Evolutionary conservation across 2,329 filamentous ascomycete genomes (phyloP), one percentile per base, ranked within the genome.

Genomic region (Ambrosiella beaveri): DNA sequence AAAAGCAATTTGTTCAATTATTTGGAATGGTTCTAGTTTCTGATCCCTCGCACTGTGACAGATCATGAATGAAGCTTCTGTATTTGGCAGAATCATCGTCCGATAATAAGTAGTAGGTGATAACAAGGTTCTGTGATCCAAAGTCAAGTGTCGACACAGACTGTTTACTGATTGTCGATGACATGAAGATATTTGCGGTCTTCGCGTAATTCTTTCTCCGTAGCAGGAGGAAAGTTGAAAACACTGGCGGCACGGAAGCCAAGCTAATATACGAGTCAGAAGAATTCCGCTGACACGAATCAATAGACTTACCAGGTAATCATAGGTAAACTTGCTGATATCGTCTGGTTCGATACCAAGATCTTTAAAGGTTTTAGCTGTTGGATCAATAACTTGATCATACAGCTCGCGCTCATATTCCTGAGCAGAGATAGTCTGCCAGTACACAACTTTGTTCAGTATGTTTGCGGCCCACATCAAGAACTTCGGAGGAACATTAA

Each of bases 141-240:
- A 53, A 35, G 38, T 40, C 12, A 9, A 39, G 17, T 7, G 38
- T 53, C 36, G n/a, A 53, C 13, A 35, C 37, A 51, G 57, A 58
- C 65, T 60, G 61, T 71, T 73, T 83, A 93, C 77, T 89, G 81
- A 70, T 93, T 85, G 69, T 95, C 88, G 68, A 88, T 75, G 62
- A 98, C 90, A 71, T 98, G 93, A 70, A 97, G 75, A 71, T 95
- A 98, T 77, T 96, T 93, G 80, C 84, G 93, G 73, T 97, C 90
- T 71, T 97, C 90, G 66, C 80, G 79, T 79, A 84, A 93, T 78
- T 98, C 93, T 71, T 85, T 86, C 74, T 96, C 91, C 39, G 91
- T 96, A 66, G 91, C 84, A 54, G 93, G 91, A 55, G 93, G 93
- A 64, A 97, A 78, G 69, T 98, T 91, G 71, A 94, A 95, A 79